Percentiles rank a stretch among this genome's conserved stretches.
phyloP scores from a whole-genome alignment of 441 rosid species.

The Populus tomentosa region DNA sequence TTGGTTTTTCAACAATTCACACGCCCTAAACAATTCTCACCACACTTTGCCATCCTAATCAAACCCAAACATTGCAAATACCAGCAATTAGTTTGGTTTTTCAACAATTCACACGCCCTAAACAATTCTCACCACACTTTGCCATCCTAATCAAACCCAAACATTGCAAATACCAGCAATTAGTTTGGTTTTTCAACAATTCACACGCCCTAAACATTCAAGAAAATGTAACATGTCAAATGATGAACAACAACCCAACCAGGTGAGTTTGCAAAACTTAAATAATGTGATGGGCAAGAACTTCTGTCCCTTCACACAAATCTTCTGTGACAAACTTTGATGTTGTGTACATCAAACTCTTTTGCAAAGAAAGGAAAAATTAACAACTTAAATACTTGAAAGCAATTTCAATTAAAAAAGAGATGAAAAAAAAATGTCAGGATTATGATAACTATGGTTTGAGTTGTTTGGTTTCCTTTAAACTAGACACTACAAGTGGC shows the following conservation, averaged over 20 bases:
- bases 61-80: too few relatives aligned
- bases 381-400: conserved; percentile 27
- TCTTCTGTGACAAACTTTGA: conserved; percentile 33
- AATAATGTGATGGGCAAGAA: conserved; percentile 29
- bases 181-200: conserved; percentile 13
- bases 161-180: conserved; percentile 23
- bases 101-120: too few relatives aligned
- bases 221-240: conserved; percentile 24
- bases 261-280: conserved; percentile 35
- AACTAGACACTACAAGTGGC: neutral
- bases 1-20: too few relatives aligned
- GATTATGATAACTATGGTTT: neutral
- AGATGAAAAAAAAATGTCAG: conserved; percentile 8
- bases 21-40: too few relatives aligned
- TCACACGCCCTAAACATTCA: conserved; percentile 27
- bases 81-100: too few relatives aligned
- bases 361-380: conserved; percentile 33
- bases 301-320: conserved; percentile 40
- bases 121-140: conserved; percentile 27
- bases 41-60: too few relatives aligned
- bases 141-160: conserved; percentile 29
- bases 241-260: conserved; percentile 34
- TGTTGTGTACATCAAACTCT: conserved; percentile 32
- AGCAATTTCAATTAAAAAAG: conserved; percentile 9
- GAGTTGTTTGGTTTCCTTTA: neutral